These are phyloP conservation scores for Colletotrichum euphorbiae DNA, from an alignment of 2,329 filamentous ascomycete species.

Conservation along the genomic window DNA sequence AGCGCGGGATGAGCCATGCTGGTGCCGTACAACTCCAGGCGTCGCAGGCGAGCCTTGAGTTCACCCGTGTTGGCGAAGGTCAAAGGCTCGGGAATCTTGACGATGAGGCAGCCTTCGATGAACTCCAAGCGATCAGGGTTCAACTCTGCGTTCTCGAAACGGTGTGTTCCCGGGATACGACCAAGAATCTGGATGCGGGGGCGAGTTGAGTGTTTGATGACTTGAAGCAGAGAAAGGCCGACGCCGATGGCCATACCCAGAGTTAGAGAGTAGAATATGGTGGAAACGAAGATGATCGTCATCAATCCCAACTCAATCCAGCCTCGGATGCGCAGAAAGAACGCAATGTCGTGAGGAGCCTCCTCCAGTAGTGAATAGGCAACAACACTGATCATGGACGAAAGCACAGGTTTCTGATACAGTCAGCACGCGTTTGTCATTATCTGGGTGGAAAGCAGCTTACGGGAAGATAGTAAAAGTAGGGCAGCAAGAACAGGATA, in stretches of 20 bases:
- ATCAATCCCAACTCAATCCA: slow-evolving; percentile 90
- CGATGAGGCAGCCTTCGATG: slow-evolving; percentile 90
- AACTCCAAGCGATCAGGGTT: slow-evolving; percentile 83
- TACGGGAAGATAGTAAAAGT: slow-evolving; percentile 96
- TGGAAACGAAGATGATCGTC: slow-evolving; percentile 88
- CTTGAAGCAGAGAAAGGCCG: slow-evolving; percentile 86
- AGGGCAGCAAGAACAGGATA: slow-evolving; percentile 85
- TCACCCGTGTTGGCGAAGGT: slow-evolving; percentile 98
- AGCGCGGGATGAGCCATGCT: slow-evolving; percentile 86
- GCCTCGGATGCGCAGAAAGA: slow-evolving; percentile 87
- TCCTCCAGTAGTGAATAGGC: slow-evolving; percentile 96
- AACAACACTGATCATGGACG: slow-evolving; percentile 93
- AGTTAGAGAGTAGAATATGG: slow-evolving; percentile 94
- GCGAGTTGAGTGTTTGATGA: slow-evolving; percentile 90
- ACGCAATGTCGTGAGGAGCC: slow-evolving; percentile 89
- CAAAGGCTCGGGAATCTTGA: slow-evolving; percentile 96
- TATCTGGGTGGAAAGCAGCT: slow-evolving; percentile 50
- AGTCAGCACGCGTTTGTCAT: neutral
- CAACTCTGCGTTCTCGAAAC: slow-evolving; percentile 86
- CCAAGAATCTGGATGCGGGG: slow-evolving; percentile 97
- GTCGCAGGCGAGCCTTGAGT: slow-evolving; percentile 82
- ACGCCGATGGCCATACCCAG: slow-evolving; percentile 95
- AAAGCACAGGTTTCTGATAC: slow-evolving; percentile 87
- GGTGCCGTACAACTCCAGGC: slow-evolving; percentile 93
- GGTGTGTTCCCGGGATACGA: slow-evolving; percentile 83